A percentile compares a stretch with the other conserved stretches of the same genome.
These are phyloP conservation scores for Penicillium steckii DNA, from an alignment of 495 filamentous ascomycete species.

Conservation along the genomic window DNA sequence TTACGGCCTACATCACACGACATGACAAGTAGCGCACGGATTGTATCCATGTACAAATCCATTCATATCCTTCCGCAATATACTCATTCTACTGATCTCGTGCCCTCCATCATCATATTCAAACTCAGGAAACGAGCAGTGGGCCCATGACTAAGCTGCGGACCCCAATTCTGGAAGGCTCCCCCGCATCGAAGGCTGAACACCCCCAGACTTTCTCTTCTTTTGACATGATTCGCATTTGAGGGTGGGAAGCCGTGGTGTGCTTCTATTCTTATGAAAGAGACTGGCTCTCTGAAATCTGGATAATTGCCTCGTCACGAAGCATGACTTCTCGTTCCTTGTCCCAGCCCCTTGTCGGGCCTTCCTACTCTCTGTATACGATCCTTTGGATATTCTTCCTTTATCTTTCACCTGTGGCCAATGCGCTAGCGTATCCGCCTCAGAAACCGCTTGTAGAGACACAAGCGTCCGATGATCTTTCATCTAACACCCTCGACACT, in stretches of 20 bases:
- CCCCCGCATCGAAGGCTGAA: not conserved
- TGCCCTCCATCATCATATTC: not conserved
- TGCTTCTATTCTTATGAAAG: slow-evolving; percentile 20
- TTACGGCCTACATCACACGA: slow-evolving; percentile 13
- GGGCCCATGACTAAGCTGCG: not conserved
- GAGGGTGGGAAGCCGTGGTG: not conserved
- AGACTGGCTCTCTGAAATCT: slow-evolving; percentile 9
- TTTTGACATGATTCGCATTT: not conserved
- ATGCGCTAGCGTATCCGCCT: slow-evolving; percentile 31
- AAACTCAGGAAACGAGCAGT: not conserved
- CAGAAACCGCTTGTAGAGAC: slow-evolving; percentile 24
- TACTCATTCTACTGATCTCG: not conserved
- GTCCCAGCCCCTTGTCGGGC: slow-evolving; percentile 11
- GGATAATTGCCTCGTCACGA: slow-evolving; percentile 6
- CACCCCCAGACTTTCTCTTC: not conserved
- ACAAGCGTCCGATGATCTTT: not conserved
- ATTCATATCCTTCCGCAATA: not conserved
- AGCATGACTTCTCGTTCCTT: slow-evolving; percentile 16
- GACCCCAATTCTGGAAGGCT: not conserved
- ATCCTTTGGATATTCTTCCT: slow-evolving; percentile 25
- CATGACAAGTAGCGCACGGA: slow-evolving; percentile 11
- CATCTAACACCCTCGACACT: not conserved
- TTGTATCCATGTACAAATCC: not conserved
- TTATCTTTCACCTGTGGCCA: slow-evolving; percentile 17
- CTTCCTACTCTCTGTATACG: slow-evolving; percentile 11